Conservation (phyloP, 371 early-diverging fungal genomes). For the Mortierella sp. region DNA sequence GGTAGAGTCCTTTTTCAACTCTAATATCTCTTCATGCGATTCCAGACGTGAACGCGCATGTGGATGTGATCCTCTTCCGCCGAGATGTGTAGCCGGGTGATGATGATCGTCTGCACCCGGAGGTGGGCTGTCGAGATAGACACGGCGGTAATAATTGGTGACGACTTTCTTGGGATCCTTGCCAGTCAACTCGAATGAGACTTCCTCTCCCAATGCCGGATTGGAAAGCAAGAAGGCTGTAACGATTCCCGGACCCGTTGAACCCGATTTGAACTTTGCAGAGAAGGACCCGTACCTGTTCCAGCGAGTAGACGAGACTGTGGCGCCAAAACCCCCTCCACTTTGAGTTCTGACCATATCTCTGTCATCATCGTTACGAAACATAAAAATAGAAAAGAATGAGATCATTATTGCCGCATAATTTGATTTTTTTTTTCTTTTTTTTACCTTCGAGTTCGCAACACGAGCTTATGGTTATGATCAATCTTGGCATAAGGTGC, state of each 20-base stretch:
- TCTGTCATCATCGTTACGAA: slow-evolving; percentile 1
- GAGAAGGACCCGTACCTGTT: slow-evolving; percentile 43
- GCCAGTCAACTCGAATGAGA: slow-evolving; percentile 49
- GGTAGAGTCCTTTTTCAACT: slow-evolving; percentile 27
- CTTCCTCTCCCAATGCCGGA: slow-evolving; percentile 48
- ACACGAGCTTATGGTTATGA: slow-evolving; percentile 25
- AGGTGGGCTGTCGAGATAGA: background rate
- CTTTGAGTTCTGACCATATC: slow-evolving; percentile 43
- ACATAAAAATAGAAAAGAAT: slow-evolving; percentile 4
- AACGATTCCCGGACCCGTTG: slow-evolving; percentile 50
- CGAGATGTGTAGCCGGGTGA: background rate
- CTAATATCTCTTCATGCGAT: slow-evolving; percentile 26
- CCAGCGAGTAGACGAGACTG: slow-evolving; percentile 48
- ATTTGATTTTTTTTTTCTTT: background rate
- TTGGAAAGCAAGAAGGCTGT: slow-evolving; percentile 47
- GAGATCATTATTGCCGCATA: background rate
- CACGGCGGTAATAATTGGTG: slow-evolving; percentile 42
- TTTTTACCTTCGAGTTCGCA: slow-evolving; percentile 30
- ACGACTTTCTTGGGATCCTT: slow-evolving; percentile 31
- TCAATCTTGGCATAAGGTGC: slow-evolving; percentile 47
- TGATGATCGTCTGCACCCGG: background rate
- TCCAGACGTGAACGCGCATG: slow-evolving; percentile 3
- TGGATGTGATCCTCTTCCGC: background rate
- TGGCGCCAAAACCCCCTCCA: slow-evolving; percentile 51
- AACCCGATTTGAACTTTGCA: slow-evolving; percentile 39